Evolutionary conservation across 805 yeast genomes (phyloP).

Genomic region (Citeromyces matritensis): DNA sequence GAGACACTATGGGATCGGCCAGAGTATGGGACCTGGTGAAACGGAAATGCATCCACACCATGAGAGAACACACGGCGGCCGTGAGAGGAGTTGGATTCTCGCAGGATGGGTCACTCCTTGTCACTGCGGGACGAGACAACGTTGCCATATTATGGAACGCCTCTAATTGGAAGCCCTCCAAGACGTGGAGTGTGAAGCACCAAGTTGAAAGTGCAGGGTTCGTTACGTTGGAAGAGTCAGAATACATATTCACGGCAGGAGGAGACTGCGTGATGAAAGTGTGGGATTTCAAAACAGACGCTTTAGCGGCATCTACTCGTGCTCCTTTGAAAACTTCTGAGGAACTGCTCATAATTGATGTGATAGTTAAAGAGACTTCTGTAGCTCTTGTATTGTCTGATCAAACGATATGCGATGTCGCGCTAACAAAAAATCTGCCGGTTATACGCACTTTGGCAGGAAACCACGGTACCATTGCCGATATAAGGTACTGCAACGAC

Average conservation of each 20-base stretch:
- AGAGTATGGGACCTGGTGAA: constrained; percentile 56
- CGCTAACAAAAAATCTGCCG: constrained; percentile 20
- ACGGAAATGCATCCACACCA: constrained; percentile 47
- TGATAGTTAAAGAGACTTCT: constrained; percentile 16
- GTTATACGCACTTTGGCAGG: constrained; percentile 58
- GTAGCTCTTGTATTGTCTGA: constrained; percentile 58
- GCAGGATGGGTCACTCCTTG: constrained; percentile 32
- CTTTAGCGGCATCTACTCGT: constrained; percentile 24
- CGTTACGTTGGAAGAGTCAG: constrained; percentile 14
- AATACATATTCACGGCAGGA: constrained; percentile 59
- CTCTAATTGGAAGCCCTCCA: constrained; percentile 33
- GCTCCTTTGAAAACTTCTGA: constrained; percentile 47
- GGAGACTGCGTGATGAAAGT: constrained; percentile 53
- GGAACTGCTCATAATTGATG: constrained; percentile 58
- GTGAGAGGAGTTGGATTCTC: constrained; percentile 72
- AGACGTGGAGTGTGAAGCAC: constrained; percentile 60
- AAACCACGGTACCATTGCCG: constrained; percentile 92
- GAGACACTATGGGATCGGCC: constrained; percentile 42
- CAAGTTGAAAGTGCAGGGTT: constrained; percentile 64
- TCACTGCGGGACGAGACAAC: constrained; percentile 87
- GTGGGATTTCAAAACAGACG: constrained; percentile 41
- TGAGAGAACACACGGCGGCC: constrained; percentile 67
- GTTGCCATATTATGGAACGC: constrained; percentile 47
- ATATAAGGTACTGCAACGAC: constrained; percentile 59
- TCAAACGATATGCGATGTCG: constrained; percentile 55